Conservation (phyloP, 371 early-diverging fungal species). For the Mucor sp. region DNA sequence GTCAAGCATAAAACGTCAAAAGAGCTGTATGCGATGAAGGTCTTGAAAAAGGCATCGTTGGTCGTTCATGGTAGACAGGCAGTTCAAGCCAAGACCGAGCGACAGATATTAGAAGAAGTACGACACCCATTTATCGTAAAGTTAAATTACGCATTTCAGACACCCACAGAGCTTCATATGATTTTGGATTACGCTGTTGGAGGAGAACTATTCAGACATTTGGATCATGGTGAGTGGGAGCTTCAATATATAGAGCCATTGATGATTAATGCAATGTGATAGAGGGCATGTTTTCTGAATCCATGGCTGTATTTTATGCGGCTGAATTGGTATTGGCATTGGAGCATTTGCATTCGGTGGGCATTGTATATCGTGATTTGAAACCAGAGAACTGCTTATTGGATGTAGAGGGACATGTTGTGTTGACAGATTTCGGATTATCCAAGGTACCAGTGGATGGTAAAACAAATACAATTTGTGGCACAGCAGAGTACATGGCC, state of each 20-base stretch:
- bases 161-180: slow-evolving; percentile 83
- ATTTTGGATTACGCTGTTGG: slow-evolving; percentile 98
- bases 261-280: neutral
- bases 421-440: slow-evolving; percentile 93
- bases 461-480: slow-evolving; percentile 81
- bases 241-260: neutral
- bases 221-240: slow-evolving; percentile 63
- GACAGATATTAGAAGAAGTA: slow-evolving; percentile 76
- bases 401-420: slow-evolving; percentile 78
- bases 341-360: slow-evolving; percentile 85
- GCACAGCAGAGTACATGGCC: slow-evolving; percentile 90
- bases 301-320: slow-evolving; percentile 81
- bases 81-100: slow-evolving; percentile 75
- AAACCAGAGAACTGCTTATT: slow-evolving; percentile 93
- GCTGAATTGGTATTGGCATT: slow-evolving; percentile 86
- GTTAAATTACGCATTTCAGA: slow-evolving; percentile 94
- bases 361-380: slow-evolving; percentile 89
- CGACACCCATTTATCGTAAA: slow-evolving; percentile 95
- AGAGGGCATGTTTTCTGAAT: slow-evolving; percentile 84
- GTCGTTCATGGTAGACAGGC: slow-evolving; percentile 72
- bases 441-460: slow-evolving; percentile 78
- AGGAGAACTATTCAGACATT: slow-evolving; percentile 98
- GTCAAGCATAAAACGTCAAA: slow-evolving; percentile 68
- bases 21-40: slow-evolving; percentile 91
- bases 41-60: slow-evolving; percentile 85